These are phyloP conservation scores for Pseudogymnoascus sp. DNA, from an alignment of 2,329 filamentous ascomycete genomes.

Conservation along the genomic window DNA sequence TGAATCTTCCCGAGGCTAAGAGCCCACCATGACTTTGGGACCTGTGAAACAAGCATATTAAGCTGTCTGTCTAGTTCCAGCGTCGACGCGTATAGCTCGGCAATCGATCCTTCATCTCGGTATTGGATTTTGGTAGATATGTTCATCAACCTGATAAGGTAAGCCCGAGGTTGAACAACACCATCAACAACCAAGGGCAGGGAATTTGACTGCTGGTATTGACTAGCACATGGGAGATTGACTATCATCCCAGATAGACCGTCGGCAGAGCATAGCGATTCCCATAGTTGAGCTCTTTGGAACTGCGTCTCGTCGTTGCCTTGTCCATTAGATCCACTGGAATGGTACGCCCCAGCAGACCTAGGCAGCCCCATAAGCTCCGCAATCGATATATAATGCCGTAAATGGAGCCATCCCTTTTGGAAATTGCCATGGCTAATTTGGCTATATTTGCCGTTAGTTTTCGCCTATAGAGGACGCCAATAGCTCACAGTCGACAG, in stretches of 20 bases:
- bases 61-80: constrained; percentile 25
- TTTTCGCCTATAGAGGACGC: not conserved
- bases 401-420: constrained; percentile 31
- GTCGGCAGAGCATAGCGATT: constrained; percentile 28
- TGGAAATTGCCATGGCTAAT: constrained; percentile 30
- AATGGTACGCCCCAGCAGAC: constrained; percentile 11
- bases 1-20: constrained; percentile 3
- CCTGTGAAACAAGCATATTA: constrained; percentile 20
- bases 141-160: constrained; percentile 23
- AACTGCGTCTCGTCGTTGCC: constrained; percentile 13
- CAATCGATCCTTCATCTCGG: constrained; percentile 20
- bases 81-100: constrained; percentile 21
- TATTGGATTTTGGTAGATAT: constrained; percentile 24
- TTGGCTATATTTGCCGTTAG: constrained; percentile 20
- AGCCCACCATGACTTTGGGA: constrained; percentile 21
- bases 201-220: constrained; percentile 21
- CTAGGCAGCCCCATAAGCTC: constrained; percentile 33
- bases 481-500: constrained; percentile 29
- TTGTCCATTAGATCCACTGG: constrained; percentile 12
- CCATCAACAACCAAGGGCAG: constrained; percentile 18
- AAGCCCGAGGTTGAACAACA: constrained; percentile 20
- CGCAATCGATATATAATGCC: constrained; percentile 32
- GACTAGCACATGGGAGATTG: constrained; percentile 30
- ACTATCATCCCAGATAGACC: constrained; percentile 29
- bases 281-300: constrained; percentile 28